A percentile compares a stretch with the other conserved stretches of the same genome.
Conservation (phyloP, 805 yeast genomes). For the Wickerhamiella allomyrinae region DNA sequence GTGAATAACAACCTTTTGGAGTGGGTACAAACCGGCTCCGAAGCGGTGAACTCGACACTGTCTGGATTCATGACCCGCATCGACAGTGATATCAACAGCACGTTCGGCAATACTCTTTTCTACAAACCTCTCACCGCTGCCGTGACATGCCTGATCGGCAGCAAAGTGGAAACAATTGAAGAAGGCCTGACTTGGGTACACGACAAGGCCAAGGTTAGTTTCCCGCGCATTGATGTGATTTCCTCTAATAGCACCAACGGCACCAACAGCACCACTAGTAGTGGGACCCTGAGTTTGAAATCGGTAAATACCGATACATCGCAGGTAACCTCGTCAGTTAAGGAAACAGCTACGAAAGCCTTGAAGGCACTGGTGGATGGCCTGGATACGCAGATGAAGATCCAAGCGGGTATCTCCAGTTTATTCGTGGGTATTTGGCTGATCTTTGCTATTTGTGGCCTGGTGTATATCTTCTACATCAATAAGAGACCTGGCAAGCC, state of each 20-base stretch:
- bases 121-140: conserved; percentile 48
- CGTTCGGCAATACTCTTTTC: conserved; percentile 58
- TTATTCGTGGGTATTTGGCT: conserved; percentile 12
- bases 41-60: conserved; percentile 46
- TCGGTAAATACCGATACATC: neutral
- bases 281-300: neutral
- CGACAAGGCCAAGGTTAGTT: conserved; percentile 39
- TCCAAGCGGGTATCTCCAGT: conserved; percentile 12
- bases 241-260: neutral
- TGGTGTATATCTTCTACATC: neutral
- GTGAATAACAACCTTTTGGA: conserved; percentile 57
- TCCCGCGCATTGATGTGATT: conserved; percentile 31
- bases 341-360: neutral
- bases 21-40: conserved; percentile 45
- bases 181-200: conserved; percentile 70
- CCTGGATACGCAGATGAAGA: conserved; percentile 5
- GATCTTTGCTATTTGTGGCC: conserved; percentile 6
- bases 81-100: conserved; percentile 40
- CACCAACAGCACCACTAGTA: neutral
- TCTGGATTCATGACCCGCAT: conserved; percentile 41
- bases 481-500: neutral
- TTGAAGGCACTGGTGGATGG: neutral
- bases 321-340: neutral
- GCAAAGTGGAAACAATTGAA: conserved; percentile 52
- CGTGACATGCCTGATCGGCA: conserved; percentile 66